Conservation (phyloP, 23 red algal species). For the Gracilaria gracilis region DNA sequence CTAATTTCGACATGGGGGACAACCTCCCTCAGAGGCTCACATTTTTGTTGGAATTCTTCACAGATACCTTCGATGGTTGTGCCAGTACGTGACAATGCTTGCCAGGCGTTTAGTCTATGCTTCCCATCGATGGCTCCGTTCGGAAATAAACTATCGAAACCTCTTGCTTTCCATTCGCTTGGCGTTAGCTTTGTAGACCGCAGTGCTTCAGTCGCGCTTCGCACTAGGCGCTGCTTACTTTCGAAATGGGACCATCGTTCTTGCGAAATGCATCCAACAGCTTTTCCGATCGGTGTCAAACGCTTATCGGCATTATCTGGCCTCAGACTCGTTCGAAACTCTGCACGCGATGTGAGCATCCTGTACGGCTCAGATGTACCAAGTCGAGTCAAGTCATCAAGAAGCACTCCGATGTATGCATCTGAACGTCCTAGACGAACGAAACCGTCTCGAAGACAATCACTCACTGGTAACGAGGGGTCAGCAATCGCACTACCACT, state of each 20-base stretch:
- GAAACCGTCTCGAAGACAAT: constrained; percentile 19
- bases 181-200: constrained; percentile 7
- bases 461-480: not conserved
- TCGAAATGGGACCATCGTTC: constrained; percentile 40
- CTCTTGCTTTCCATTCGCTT: constrained; percentile 43
- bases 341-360: constrained; percentile 81
- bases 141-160: constrained; percentile 33
- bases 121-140: not conserved
- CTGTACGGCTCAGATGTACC: constrained; percentile 83
- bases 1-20: constrained; percentile 16
- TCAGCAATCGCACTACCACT: not conserved
- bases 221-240: not conserved
- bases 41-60: constrained; percentile 10
- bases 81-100: constrained; percentile 31
- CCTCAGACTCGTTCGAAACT: constrained; percentile 70
- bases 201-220: not conserved
- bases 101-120: constrained; percentile 26
- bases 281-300: constrained; percentile 63
- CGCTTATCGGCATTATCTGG: constrained; percentile 83
- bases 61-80: not conserved
- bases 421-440: constrained; percentile 62
- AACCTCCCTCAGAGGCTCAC: not conserved
- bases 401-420: constrained; percentile 82
- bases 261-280: constrained; percentile 32
- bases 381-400: constrained; percentile 75